A percentile compares a stretch with the other conserved stretches of the same genome.
Conservation (phyloP, 208 protist species). For the Acanthamoeba sp. region DNA sequence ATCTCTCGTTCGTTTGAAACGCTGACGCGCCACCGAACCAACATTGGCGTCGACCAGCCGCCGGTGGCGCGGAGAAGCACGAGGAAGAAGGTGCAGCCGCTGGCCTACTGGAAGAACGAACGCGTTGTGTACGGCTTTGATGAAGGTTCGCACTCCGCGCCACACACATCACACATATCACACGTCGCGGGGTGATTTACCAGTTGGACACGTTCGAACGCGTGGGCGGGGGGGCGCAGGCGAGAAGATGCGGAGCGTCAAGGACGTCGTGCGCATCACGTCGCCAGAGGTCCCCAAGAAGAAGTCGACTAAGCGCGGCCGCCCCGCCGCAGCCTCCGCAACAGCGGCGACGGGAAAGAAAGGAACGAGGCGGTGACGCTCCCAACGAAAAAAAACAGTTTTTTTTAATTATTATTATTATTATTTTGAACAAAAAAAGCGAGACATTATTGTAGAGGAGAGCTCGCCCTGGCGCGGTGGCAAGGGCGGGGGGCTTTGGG, state of each 20-base stretch:
- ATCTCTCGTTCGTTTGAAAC: background rate
- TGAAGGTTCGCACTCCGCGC: background rate
- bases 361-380: too few species aligned
- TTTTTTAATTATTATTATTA: too few species aligned
- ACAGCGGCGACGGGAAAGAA: too few species aligned
- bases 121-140: background rate
- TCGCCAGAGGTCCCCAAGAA: background rate
- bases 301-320: too few species aligned
- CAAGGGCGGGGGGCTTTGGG: too few species aligned
- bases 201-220: background rate
- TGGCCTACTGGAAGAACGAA: conserved; percentile 54
- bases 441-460: too few species aligned
- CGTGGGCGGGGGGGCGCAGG: background rate
- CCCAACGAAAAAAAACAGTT: too few species aligned
- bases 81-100: background rate
- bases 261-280: background rate
- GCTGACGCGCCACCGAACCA: background rate
- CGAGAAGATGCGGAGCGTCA: conserved; percentile 4
- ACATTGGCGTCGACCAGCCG: too few species aligned
- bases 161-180: background rate
- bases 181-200: too few species aligned
- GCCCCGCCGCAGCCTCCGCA: too few species aligned
- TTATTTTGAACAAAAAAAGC: too few species aligned
- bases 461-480: too few species aligned
- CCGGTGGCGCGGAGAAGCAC: background rate